Percentiles rank a stretch among this genome's conserved stretches.
Conservation (phyloP, 2,329 filamentous ascomycete species). For the Colletotrichum echinochloae region DNA sequence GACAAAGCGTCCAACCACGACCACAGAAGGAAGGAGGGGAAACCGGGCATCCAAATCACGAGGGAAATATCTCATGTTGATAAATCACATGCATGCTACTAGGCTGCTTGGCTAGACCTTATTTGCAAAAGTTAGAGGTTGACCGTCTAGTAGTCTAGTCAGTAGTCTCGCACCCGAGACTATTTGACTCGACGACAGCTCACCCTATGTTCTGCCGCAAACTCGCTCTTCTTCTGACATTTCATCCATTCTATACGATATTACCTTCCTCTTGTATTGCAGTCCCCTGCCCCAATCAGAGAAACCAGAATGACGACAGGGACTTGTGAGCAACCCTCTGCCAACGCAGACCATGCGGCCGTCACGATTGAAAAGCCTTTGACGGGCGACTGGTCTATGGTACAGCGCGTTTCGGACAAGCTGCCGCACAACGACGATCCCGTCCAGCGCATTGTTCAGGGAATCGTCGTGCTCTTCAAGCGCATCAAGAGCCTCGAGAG, state of each 20-base stretch:
- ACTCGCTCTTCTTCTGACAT: not conserved
- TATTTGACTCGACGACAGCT: no score
- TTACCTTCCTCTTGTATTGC: no score
- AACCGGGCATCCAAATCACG: not conserved
- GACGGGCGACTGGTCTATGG: not conserved
- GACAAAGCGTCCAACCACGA: no score
- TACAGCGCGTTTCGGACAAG: not conserved
- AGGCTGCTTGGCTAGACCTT: not conserved
- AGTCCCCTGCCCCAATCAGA: no score
- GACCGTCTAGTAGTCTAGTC: no score
- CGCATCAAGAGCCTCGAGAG: not conserved
- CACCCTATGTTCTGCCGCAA: no score
- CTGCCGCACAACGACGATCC: not conserved
- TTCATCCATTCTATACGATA: no score
- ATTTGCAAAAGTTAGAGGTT: not conserved
- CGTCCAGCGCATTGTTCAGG: not conserved
- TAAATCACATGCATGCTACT: not conserved
- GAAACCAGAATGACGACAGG: not conserved
- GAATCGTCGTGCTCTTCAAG: not conserved
- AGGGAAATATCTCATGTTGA: not conserved
- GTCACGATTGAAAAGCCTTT: not conserved
- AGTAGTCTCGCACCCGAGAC: no score
- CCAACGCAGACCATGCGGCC: not conserved
- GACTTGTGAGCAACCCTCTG: not conserved
- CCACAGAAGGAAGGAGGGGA: no score